Evolutionary conservation across 1,284 basidiomycete species (phyloP), one percentile per base, ranked within the genome.

Genomic region (Meira nashicola): DNA sequence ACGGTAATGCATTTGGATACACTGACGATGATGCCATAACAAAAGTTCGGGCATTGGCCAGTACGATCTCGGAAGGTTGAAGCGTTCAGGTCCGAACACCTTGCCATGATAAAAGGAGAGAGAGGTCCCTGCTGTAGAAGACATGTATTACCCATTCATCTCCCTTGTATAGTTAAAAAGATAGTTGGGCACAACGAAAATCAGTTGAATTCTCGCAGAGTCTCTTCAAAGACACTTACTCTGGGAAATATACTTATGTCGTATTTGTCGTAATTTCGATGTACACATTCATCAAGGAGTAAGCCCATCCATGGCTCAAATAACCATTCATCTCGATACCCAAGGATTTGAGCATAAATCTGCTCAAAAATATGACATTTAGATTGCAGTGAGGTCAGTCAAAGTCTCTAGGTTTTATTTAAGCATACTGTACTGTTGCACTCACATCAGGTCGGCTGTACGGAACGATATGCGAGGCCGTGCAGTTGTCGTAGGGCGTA

Each of bases 371-470:
- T 12, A 48, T 9, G 25, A 48, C 17, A 19, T 9, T 10, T 9
- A 48, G 46, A 10, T 12, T 10, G 46, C 17, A 19, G 10, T 10
- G 12, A 48, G 17, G 46, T 9, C 25, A 19, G 17, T 10, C 46
- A 19, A 9, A n/a, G n/a, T n/a, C n/a, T n/a, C n/a, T n/a, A n/a
- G 25, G 25, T 10, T 9, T 9, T 10, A 48, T 28, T 19, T 48
- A 9, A 48, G 9, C 17, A 28, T 19, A 28, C n/a, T n/a, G n/a
- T n/a, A n/a, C n/a, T 19, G 25, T 17, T 12, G 17, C 9, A 48
- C 46, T 48, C 46, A 48, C 46, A 19, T 48, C 46, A 28, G 46
- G 46, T 9, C 46, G 46, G 46, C 46, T 48, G 46, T 10, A 48
- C 10, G 46, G 46, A 19, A 48, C 46, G 17, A 48, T 48, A 28